These are phyloP conservation scores for Magnolia changhungtana DNA, from an alignment of 164 flowering plant genomes.

Conservation along the genomic window DNA sequence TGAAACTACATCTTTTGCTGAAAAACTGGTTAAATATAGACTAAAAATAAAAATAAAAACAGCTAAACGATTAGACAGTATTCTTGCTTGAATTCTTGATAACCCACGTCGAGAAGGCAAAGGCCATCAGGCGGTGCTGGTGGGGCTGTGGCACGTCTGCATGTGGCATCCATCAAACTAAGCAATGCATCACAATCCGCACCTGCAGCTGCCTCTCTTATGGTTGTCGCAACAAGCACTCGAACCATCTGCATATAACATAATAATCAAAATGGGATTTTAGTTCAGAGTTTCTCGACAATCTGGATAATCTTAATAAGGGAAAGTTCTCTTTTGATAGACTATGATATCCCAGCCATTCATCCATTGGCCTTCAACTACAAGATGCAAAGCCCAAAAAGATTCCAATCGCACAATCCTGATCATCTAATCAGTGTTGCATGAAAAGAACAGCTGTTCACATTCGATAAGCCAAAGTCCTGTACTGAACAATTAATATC, in stretches of 20 bases:
- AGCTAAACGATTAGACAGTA: constrained; percentile 44
- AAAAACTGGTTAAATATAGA: no score
- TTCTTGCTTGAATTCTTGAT: constrained; percentile 54
- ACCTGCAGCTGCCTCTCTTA: constrained; percentile 96
- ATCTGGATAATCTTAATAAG: not conserved
- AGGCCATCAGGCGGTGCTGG: constrained; percentile 97
- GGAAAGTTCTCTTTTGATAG: not conserved
- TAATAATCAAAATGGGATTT: no score
- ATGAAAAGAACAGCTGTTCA: not conserved
- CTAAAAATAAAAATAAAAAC: no score
- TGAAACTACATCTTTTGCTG: no score
- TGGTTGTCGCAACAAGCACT: constrained; percentile 85
- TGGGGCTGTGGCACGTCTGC: constrained; percentile 96
- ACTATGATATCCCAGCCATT: not conserved
- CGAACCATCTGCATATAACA: constrained; percentile 74
- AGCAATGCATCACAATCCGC: constrained; percentile 77
- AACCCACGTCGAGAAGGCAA: constrained; percentile 86
- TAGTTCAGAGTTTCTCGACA: no score
- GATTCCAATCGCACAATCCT: not conserved
- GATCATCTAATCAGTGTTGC: not conserved
- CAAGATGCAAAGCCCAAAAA: not conserved
- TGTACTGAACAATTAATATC: not conserved
- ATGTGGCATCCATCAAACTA: constrained; percentile 85
- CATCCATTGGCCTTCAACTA: not conserved
- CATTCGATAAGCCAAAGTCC: not conserved